These are phyloP conservation scores for Coemansia sp. DNA, from an alignment of 192 early-diverging fungal genomes.

Conservation along the genomic window DNA sequence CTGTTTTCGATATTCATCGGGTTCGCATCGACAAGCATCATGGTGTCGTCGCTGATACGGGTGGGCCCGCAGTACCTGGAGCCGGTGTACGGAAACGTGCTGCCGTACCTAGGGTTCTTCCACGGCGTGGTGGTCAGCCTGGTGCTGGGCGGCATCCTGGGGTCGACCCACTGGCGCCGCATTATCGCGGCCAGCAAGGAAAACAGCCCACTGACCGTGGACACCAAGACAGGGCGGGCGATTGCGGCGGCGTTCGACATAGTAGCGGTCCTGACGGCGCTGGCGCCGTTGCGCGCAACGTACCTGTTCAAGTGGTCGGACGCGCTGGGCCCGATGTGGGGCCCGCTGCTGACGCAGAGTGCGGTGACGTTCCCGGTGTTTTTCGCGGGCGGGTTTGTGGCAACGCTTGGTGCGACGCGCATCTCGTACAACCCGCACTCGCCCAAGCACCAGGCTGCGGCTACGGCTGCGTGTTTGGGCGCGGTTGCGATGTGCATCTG, in stretches of 20 bases:
- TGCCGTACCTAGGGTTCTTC: conserved; percentile 53
- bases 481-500: conserved; percentile 13
- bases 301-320: conserved; percentile 55
- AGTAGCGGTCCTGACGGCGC: conserved; percentile 53
- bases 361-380: conserved; percentile 55
- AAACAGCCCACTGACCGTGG: conserved; percentile 6
- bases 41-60: conserved; percentile 36
- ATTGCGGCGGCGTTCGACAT: conserved; percentile 52
- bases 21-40: conserved; percentile 21
- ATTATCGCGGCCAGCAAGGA: background rate
- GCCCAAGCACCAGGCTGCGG: conserved; percentile 5
- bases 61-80: conserved; percentile 62
- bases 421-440: conserved; percentile 15
- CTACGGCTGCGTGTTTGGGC: conserved; percentile 1
- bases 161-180: conserved; percentile 21
- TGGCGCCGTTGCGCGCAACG: conserved; percentile 47
- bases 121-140: conserved; percentile 38
- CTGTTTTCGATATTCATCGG: conserved; percentile 19
- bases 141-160: conserved; percentile 49
- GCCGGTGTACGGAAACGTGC: conserved; percentile 67
- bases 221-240: conserved; percentile 30
- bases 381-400: conserved; percentile 51
- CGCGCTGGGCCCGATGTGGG: conserved; percentile 58
- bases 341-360: conserved; percentile 58
- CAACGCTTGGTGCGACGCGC: conserved; percentile 42